Conservation (phyloP, 2,329 filamentous ascomycete genomes). For the Aspergillus sp. region DNA sequence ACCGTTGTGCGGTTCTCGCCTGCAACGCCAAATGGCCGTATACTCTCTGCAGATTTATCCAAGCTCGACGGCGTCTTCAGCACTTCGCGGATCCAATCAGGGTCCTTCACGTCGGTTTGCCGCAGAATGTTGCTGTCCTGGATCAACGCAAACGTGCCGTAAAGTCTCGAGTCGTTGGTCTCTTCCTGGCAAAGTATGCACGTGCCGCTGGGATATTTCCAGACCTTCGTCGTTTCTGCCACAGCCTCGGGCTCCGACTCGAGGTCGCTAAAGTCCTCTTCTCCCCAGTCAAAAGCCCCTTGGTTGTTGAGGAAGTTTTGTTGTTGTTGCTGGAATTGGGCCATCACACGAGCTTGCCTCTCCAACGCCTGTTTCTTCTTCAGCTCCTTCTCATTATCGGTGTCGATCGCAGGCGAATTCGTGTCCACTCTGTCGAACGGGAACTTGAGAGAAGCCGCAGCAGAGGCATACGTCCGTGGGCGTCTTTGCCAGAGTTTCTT, state of each 20-base stretch:
- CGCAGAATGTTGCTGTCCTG: conserved; percentile 82
- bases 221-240: conserved; percentile 69
- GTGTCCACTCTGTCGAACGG: conserved; percentile 78
- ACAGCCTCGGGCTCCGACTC: conserved; percentile 52
- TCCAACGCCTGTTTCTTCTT: conserved; percentile 91
- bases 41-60: conserved; percentile 77
- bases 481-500: conserved; percentile 82
- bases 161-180: conserved; percentile 81
- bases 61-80: conserved; percentile 75
- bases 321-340: conserved; percentile 96
- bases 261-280: conserved; percentile 70
- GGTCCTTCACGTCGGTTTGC: conserved; percentile 78
- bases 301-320: conserved; percentile 91
- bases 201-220: conserved; percentile 89
- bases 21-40: conserved; percentile 87
- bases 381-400: conserved; percentile 62
- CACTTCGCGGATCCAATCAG: conserved; percentile 81
- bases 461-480: conserved; percentile 68
- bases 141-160: conserved; percentile 89
- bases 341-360: conserved; percentile 92
- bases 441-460: conserved; percentile 60
- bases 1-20: conserved; percentile 79
- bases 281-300: conserved; percentile 83
- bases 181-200: conserved; percentile 98
- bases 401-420: conserved; percentile 70